Base-by-base conservation (phyloP, 306 rosid genomes). In the Trifolium pratense region DNA sequence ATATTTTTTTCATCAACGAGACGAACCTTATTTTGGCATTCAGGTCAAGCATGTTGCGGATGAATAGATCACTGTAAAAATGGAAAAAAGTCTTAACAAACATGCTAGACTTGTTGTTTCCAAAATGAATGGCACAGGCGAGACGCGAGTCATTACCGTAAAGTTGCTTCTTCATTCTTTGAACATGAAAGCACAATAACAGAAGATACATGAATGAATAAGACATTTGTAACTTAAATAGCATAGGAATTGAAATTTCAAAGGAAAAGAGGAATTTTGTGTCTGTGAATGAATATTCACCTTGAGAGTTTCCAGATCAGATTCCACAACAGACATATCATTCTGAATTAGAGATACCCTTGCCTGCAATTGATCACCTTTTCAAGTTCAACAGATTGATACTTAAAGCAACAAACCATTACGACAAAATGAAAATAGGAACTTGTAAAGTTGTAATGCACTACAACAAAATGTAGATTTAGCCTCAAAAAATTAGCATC, bases 271-370 rank as follows among this genome's bases (percentile, higher is more conserved):
- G 32, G 32, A 29, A 29, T 29, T 29, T 29, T 29, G 5, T 29
- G 32, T 29, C 0, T 29, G 32, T 29, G 66, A 23, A 29, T 7
- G 37, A 70, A 66, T 75, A 23, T 56, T 12, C 36, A 88, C 99
- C 93, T 88, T 88, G 55, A 88, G 80, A 77, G 80, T 84, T 75
- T 88, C 97, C 48, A 85, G 60, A 55, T 91, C 90, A 77, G 88
- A 84, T 80, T 83, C 86, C 40, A 75, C 79, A 2, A 78, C 20
- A 23, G 97, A 85, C 74, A 91, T 78, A 32, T 83, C 78, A 29
- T 79, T 81, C 55, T 88, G 89, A 69, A 80, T 84, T 71, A 77
- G 74, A 73, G 87, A 90, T 43, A 87, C 81, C 75, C 99, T 89
- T 1, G 88, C 87, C 99, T 91, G 77, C 37, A 62, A 34, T 37